A percentile compares a stretch with the other conserved stretches of the same genome.
Conservation (phyloP, 2,329 filamentous ascomycete genomes). For the Venturia carpophila region DNA sequence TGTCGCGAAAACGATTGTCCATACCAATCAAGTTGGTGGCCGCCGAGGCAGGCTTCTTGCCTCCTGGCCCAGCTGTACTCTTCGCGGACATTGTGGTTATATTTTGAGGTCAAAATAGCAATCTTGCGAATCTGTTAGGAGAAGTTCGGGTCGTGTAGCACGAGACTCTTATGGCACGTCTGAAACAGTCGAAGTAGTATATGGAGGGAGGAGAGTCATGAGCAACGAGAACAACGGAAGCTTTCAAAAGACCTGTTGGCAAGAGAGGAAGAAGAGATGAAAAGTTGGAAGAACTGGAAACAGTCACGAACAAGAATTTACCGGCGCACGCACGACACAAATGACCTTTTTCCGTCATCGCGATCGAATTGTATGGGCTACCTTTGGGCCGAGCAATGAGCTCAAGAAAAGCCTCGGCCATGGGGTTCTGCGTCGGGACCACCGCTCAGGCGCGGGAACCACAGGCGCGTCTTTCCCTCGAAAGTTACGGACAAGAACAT, state of each 20-base stretch:
- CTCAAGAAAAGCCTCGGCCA: constrained; percentile 11
- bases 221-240: neutral
- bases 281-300: neutral
- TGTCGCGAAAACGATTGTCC: neutral
- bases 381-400: constrained; percentile 12
- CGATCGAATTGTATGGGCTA: constrained; percentile 1
- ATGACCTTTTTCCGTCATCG: constrained; percentile 15
- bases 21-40: constrained; percentile 21
- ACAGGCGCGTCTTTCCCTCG: constrained; percentile 12
- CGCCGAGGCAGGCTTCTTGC: constrained; percentile 20
- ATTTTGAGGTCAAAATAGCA: neutral
- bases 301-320: constrained; percentile 9
- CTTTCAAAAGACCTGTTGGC: neutral
- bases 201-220: neutral
- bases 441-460: constrained; percentile 11
- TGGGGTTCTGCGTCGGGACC: constrained; percentile 1
- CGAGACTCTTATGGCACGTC: neutral
- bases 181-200: neutral
- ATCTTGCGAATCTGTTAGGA: neutral
- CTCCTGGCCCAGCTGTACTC: constrained; percentile 14
- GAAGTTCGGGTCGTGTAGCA: neutral
- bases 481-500: neutral
- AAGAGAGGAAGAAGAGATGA: neutral
- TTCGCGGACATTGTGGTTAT: constrained; percentile 17
- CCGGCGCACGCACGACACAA: constrained; percentile 14